A percentile compares a stretch with the other conserved stretches of the same genome.
phyloP scores from a whole-genome alignment of 331 rosid genomes.

The Rhamnella rubrinervis region DNA sequence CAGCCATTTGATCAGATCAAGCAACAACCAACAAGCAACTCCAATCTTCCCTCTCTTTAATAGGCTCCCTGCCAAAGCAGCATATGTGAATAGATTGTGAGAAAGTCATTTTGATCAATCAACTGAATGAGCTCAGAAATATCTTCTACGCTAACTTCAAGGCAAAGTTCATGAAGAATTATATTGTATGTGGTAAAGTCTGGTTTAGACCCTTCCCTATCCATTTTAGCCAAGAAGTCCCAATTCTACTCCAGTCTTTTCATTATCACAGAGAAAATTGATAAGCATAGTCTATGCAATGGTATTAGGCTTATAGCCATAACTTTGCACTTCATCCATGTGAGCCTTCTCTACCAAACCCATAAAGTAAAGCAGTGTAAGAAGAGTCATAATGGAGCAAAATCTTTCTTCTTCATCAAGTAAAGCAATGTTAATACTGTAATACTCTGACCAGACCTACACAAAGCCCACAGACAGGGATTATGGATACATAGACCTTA shows the following conservation, averaged over 20 bases:
- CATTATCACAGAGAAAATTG: conserved; percentile 43
- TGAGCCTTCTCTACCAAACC: conserved; percentile 42
- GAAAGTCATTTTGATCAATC: conserved; percentile 38
- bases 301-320: conserved; percentile 39
- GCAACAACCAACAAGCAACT: conserved; percentile 28
- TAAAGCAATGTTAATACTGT: conserved; percentile 28
- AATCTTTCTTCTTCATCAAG: conserved; percentile 39
- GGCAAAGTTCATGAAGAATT: conserved; percentile 45
- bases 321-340: conserved; percentile 37
- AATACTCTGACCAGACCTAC: conserved; percentile 34
- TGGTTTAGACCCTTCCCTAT: conserved; percentile 40
- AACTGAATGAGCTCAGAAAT: conserved; percentile 21
- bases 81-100: conserved; percentile 38
- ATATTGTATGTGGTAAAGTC: conserved; percentile 46
- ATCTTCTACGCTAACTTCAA: conserved; percentile 33
- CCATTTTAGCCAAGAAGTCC: conserved; percentile 33
- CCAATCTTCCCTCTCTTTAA: conserved; percentile 34
- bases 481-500: conserved; percentile 31
- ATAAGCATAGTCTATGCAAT: conserved; percentile 39
- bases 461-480: conserved; percentile 40
- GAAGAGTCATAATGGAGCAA: conserved; percentile 32
- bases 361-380: conserved; percentile 45
- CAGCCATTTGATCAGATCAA: conserved; percentile 27
- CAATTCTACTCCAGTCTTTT: conserved; percentile 37
- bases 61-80: conserved; percentile 47